Base-by-base conservation (phyloP, 1,284 basidiomycete species). In the Dichomitus squalens region DNA sequence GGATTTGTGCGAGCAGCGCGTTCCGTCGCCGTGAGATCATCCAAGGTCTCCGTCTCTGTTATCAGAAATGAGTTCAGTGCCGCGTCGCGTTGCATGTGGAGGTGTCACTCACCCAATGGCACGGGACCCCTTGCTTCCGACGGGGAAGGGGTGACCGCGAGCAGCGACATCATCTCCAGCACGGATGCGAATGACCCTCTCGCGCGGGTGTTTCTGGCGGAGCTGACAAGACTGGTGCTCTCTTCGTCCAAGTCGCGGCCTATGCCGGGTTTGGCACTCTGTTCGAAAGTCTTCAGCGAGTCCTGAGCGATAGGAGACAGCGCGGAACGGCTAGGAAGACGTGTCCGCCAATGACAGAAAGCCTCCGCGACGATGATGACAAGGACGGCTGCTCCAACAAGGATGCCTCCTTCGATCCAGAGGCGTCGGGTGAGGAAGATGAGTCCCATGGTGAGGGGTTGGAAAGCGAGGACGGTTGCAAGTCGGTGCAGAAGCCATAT, bases 21-120 rank as follows among this genome's bases (percentile, higher is more conserved):
- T 68, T 92, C 89, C 2, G 90, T 92, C 7, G 87, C 86, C 16
- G 83, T 84, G 46, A 91, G 74, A 72, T 93, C 91, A 72, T 93
- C 87, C 20, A 93, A 74, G 4, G 81, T 86, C 72, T 93, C 89
- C 0, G 88, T 91, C 63, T 78, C 84, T 89, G 65, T 12, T 16
- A 43, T 52, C 49, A 25, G 11, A 21, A 2, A 21, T 14, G 20
- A 44, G 3, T 4, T 47, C n/a, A 33, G 29, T 20, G 18, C 18
- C 18, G 7, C 18, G 11, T 20, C 31, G n/a, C 7, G 18, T 12
- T 8, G 7, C 20, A 29, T 6, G 2, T 18, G 16, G 12, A 33
- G 9, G 8, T 12, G 18, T 12, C 9, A 79, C 86, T 72, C 70
- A 88, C 88, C 76, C 38, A 91, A 76, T 14, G 88, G 88, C 16